Evolutionary conservation across 2,329 filamentous ascomycete species (phyloP), one percentile per base, ranked within the genome.

Genomic region (Lasiodiplodia gonubiensis): DNA sequence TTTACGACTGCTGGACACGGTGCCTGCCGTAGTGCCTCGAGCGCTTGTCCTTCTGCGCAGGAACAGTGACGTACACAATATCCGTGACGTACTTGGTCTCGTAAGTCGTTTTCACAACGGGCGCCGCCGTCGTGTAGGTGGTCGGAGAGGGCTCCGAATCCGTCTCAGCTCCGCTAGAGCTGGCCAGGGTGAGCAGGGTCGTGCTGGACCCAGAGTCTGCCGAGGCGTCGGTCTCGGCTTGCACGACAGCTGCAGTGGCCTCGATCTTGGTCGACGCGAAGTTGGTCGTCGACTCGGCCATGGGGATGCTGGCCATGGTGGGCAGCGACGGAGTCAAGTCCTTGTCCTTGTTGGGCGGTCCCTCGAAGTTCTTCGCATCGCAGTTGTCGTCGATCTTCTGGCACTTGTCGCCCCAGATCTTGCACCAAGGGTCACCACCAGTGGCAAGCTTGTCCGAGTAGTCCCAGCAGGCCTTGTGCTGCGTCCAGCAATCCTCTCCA

Each of bases 331-430:
- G 76, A 2, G 76, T 80, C 10, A 83, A 71, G 39, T 74, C 75
- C 72, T 81, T 76, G 66, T 76, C 79, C 70, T 78, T 77, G 71
- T 81, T 78, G 0, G 81, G 80, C 6, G 82, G 82, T 1, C 82
- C 82, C 21, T 75, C 74, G 71, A 76, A 83, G 69, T 81, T 75
- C 11, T 75, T 75, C 14, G 77, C 76, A 5, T 70, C 77, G 75
- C 83, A 85, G 30, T 73, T 71, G 16, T 76, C 73, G 48, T 81
- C 74, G 69, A 85, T 77, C 23, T 67, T 75, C 52, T 77, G 76
- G 79, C 91, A 93, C 79, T 89, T 90, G 14, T 78, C 74, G 73
- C 88, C 84, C 88, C 88, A 92, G 39, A 85, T 78, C 57, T 83
- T 77, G 78, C 91, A 93, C 70, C 86, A 86, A 1, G 77, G 78